Evolutionary conservation across 805 yeast genomes (phyloP), one percentile per base, ranked within the genome.

Genomic region (Candida orba): DNA sequence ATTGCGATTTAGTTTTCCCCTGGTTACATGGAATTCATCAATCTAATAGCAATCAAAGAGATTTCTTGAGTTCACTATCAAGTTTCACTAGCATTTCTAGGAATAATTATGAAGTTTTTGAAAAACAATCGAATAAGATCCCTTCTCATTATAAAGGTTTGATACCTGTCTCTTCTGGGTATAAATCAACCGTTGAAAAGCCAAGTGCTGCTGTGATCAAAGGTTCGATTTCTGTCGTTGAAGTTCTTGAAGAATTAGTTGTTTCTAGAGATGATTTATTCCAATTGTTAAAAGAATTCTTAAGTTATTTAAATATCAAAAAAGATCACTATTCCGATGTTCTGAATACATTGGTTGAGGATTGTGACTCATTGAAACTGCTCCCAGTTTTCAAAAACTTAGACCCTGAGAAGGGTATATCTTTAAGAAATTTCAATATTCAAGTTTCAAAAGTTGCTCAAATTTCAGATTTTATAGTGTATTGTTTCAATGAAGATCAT

Each of bases 361-460:
- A 53, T 30, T 64, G 66, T 44, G 41, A 61, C 41, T 43, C 54
- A 29, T 43, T 70, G 43, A 46, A 54, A 37, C 59, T 69, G 30
- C 50, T 75, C 39, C 86, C 86, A 1, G 48, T 67, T 8, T 82
- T 85, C 52, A 64, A 72, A 40, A 69, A 75, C 45, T 58, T 80
- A 53, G 90, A 84, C 52, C 91, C 89, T 14, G 76, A 71, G 44
- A 68, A 73, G 36, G 93, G 95, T 4, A 79, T 86, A 6, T 78
- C 87, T 4, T 71, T 89, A 43, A 73, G 97, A 49, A 86, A 90
- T 57, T 90, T 89, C 62, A 88, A 85, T 57, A 78, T 84, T 44
- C 98, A 91, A 63, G 84, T 80, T 17, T 74, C 88, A n/a, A 89
- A 88, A 57, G 67, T 82, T 47, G 84, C 93, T 30, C 69, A 78